Base-by-base conservation (phyloP, 306 rosid species). In the Trifolium dubium region DNA sequence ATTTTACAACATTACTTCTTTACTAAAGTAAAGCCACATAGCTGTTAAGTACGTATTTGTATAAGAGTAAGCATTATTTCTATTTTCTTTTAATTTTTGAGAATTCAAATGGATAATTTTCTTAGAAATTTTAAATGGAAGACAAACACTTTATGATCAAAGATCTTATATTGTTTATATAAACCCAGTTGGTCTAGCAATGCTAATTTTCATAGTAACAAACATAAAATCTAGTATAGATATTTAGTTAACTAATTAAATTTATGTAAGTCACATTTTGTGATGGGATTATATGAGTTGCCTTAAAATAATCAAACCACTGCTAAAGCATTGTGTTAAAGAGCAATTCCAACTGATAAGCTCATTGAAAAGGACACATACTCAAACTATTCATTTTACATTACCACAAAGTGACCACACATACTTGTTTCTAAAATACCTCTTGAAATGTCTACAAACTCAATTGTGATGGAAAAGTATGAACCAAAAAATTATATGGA, bases 391-490 rank as follows among this genome's bases (percentile, higher is more conserved):
- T 55, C 31, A 55, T 32, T 32, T 32, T 32, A 32, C 35, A 32
- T 32, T 32, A 32, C 35, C 4, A 32, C 6, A 34, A 34, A 34
- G 37, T 34, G 37, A 6, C 37, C 5, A 34, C 1, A 34, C 37
- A 34, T 34, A 34, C 7, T 34, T 34, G 1, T 34, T 34, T 34
- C 44, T 31, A 3, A 32, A 39, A 8, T 50, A 64, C 43, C 71
- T 14, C 41, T 15, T 12, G 39, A 23, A 19, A 55, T 55, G 32
- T 10, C 62, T 23, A 11, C 62, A 10, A 10, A 55, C 55, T 49
- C 10, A 49, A 49, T 49, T 59, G 13, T 61, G 23, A 44, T 44
- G 61, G n/a, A 35, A 28, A 34, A 74, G 28, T 47, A 65, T 49
- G 61, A 60, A 65, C 10, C 19, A 18, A 18, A 6, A 2, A 6